Evolutionary conservation across 495 filamentous ascomycete species (phyloP), one percentile per base, ranked within the genome.

Genomic region (Penicillium taxi): DNA sequence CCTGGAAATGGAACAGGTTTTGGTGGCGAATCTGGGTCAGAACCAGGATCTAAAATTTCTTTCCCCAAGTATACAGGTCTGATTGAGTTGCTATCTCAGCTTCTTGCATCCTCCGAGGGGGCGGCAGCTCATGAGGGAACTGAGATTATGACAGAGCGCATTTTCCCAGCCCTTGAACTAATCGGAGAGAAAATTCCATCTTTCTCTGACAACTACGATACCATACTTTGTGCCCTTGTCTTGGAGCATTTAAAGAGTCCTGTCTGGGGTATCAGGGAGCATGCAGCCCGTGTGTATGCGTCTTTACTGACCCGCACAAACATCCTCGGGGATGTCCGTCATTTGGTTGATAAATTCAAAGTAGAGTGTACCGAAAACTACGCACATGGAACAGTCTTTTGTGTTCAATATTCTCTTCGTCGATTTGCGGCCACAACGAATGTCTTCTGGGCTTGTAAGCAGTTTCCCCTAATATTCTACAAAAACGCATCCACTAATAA

Each of bases 181-280:
- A 74, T 96, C 35, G 76, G 61, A 11, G 67, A 72, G 38, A 66
- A 67, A 35, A 58, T 65, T 9, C 66, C 66, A 8, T 53, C 55
- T 31, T 30, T 55, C 6, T 41, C 48, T 36, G 59, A 55, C 16
- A 44, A 52, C 7, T 51, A 58, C 32, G 64, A 66, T 23, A 41
- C 37, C 5, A 45, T 59, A 39, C 37, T 69, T 4, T 54, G 57
- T 9, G 54, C 36, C 9, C 26, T 69, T 20, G 61, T 70, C 11
- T 37, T 52, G 4, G 46, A 55, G 34, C 62, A 71, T 24, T 64
- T 89, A 19, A 73, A 70, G n/a, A 89, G 82, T 44, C 69, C 72
- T 2, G 70, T 87, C 11, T 96, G 89, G 91, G 80, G 85, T 47
- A 80, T 96, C 14, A 73, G 91, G 37, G 88, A 95, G 51, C 88